Evolutionary conservation across 208 protist species (phyloP).

Genomic region (Entamoeba moshkovskii): DNA sequence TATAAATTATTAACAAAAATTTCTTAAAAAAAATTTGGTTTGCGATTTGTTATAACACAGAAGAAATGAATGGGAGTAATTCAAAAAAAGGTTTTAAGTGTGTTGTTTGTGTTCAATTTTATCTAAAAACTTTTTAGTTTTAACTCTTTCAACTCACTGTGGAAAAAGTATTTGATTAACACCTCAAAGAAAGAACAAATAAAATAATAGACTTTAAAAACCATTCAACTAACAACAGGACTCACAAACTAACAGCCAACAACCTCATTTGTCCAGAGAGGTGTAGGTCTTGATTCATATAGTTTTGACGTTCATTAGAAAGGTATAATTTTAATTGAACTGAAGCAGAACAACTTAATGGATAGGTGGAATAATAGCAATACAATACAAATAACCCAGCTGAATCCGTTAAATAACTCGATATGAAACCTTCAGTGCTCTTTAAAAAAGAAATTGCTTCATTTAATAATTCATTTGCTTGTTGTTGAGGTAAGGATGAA

Average conservation of each 20-base stretch:
- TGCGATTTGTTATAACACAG: too few relatives aligned
- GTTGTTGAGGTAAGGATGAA: background rate
- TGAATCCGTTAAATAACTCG: background rate
- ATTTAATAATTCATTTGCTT: background rate
- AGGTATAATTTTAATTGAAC: background rate
- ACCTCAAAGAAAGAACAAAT: too few relatives aligned
- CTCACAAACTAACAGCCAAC: background rate
- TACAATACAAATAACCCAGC: background rate
- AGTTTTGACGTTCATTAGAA: background rate
- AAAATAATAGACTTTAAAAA: too few relatives aligned
- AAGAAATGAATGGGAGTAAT: too few relatives aligned
- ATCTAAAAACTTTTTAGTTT: too few relatives aligned
- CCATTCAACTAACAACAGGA: background rate
- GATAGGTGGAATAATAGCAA: background rate
- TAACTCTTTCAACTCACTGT: too few relatives aligned
- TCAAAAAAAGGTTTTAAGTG: too few relatives aligned
- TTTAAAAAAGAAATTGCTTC: background rate
- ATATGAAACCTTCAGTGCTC: background rate
- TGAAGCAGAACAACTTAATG: background rate
- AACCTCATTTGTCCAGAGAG: background rate
- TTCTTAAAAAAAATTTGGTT: too few relatives aligned
- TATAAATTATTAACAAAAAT: too few relatives aligned
- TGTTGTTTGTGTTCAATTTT: too few relatives aligned
- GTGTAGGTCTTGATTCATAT: background rate
- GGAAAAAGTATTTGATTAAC: too few relatives aligned